Evolutionary conservation across 768 basidiomycete species (phyloP).

Genomic region (Suillus clintonianus): DNA sequence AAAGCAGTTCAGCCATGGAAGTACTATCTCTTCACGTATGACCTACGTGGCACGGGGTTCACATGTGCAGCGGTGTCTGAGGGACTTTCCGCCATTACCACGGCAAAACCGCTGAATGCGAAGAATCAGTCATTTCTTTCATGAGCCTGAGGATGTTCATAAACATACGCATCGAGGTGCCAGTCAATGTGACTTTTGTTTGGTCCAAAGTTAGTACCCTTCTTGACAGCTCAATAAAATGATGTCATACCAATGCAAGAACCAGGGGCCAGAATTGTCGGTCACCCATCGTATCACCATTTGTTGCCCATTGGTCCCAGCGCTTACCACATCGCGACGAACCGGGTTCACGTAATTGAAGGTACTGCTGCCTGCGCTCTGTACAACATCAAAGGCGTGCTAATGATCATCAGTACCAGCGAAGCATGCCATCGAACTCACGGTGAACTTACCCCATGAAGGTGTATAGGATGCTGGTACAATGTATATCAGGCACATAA

Average conservation of each 20-base stretch:
- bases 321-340: conserved; percentile 45
- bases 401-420: conserved; percentile 13
- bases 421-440: background rate
- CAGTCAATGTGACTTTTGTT: conserved; percentile 16
- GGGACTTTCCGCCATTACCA: conserved; percentile 30
- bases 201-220: background rate
- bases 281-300: conserved; percentile 50
- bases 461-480: conserved; percentile 43
- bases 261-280: conserved; percentile 53
- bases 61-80: background rate
- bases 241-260: conserved; percentile 17
- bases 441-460: conserved; percentile 39
- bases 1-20: background rate
- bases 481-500: background rate
- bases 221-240: background rate
- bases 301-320: conserved; percentile 19
- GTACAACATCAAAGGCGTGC: conserved; percentile 50
- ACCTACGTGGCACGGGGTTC: background rate
- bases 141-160: background rate
- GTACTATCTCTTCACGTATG: background rate
- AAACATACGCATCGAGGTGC: conserved; percentile 19
- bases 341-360: conserved; percentile 57
- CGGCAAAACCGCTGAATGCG: conserved; percentile 28
- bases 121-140: background rate
- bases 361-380: conserved; percentile 37